Base-by-base conservation (phyloP, 2,329 filamentous ascomycete genomes). In the Scopulariopsis brevicaulis region DNA sequence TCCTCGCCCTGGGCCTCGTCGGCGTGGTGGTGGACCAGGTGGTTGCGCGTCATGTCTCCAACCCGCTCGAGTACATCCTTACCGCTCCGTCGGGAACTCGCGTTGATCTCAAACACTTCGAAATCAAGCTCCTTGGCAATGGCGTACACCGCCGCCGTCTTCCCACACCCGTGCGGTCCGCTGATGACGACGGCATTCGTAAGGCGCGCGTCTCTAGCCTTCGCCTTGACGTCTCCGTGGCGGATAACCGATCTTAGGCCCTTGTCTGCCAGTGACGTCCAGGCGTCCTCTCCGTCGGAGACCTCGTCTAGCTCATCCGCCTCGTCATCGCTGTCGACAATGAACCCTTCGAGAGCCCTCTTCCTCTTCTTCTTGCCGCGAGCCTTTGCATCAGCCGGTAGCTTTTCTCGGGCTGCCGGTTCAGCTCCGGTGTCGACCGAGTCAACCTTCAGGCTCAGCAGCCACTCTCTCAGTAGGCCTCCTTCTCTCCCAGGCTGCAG, bases 41-140 rank as follows among this genome's bases (percentile, higher is more conserved):
- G 94, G 65, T 99, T 97, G 61, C 86, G 86, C 4, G 91, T 94
- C 93, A 99, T 97, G 70, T 99, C 91, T 48, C 94, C 95, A 52
- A 99, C 90, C 64, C 83, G 89, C 65, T 99, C 94, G 37, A 96
- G 69, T 54, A 99, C 85, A 65, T 99, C 94, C 68, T 87, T 94
- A 35, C 92, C 93, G 66, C 84, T 96, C 61, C 94, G 81, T 55
- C 92, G 84, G 63, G 83, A 90, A 60, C 90, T 84, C 0, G 93
- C 75, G 65, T 96, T 95, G 67, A 99, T 91, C 70, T 99, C 94
- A 63, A 99, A 99, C 1, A 99, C 82, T 65, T 96, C 92, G 66
- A 95, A 97, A 1, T 83, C 90, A 18, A 97, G 78, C 71, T 99
- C 93, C 66, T 89, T 93, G 4, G 94, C 93, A 50, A 92, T 87